Evolutionary conservation across 352 stramenopile genomes (phyloP).

Genomic region (Phytophthora pistaciae): DNA sequence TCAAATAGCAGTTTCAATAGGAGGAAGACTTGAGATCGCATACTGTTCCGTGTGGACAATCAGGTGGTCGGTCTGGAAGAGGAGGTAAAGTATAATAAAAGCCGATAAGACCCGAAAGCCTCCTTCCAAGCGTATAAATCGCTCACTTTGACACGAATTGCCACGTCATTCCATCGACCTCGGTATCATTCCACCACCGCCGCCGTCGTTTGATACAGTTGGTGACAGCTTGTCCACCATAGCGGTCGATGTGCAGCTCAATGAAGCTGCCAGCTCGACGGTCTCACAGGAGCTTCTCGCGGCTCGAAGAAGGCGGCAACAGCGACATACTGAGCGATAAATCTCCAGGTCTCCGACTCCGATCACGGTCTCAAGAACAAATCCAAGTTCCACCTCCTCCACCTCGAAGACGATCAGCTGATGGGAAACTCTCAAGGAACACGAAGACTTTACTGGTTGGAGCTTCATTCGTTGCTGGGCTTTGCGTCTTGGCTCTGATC

Average conservation of each 20-base stretch:
- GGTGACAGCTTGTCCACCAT: conserved; percentile 3
- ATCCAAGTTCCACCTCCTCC: neutral
- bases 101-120: conserved; percentile 20
- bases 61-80: conserved; percentile 17
- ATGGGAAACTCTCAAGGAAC: neutral
- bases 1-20: neutral
- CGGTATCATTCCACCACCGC: neutral
- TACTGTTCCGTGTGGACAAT: neutral
- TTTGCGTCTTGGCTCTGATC: conserved; percentile 6
- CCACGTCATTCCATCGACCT: neutral
- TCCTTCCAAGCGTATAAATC: neutral
- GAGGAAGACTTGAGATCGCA: neutral
- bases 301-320: conserved; percentile 13
- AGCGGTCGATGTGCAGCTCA: neutral
- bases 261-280: conserved; percentile 6
- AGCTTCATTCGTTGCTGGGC: conserved; percentile 6
- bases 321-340: conserved; percentile 6
- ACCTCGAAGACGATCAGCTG: neutral
- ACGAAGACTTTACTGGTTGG: conserved; percentile 8
- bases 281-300: neutral
- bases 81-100: conserved; percentile 1
- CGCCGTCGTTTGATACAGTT: neutral
- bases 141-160: neutral
- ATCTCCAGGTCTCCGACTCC: conserved; percentile 2
- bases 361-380: neutral